Conservation (phyloP, 2,329 filamentous ascomycete genomes). For the Sporothrix globosa region DNA sequence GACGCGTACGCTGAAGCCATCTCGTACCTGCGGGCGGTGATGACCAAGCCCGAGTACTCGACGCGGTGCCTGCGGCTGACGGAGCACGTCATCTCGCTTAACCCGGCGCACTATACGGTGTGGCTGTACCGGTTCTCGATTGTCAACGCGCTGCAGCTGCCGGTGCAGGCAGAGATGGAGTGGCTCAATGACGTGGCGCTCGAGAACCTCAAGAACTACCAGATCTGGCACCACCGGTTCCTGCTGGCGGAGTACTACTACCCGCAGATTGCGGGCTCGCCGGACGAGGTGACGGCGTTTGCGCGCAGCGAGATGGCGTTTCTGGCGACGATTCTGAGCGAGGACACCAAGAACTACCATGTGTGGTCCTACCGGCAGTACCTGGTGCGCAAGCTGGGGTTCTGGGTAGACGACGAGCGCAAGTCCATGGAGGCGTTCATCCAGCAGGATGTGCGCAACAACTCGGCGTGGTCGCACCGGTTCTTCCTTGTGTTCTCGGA, state of each 20-base stretch:
- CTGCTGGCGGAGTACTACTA: constrained; percentile 64
- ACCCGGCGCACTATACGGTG: constrained; percentile 96
- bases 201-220: constrained; percentile 93
- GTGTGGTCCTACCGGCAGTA: constrained; percentile 94
- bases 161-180: constrained; percentile 70
- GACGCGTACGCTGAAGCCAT: constrained; percentile 90
- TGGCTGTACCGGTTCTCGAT: constrained; percentile 93
- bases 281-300: constrained; percentile 59
- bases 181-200: constrained; percentile 88
- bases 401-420: constrained; percentile 68
- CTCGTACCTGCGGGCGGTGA: constrained; percentile 89
- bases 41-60: constrained; percentile 84
- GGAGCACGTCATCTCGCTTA: constrained; percentile 86
- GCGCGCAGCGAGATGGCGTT: constrained; percentile 72
- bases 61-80: constrained; percentile 79
- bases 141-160: constrained; percentile 66
- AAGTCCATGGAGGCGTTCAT: constrained; percentile 72
- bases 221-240: constrained; percentile 85
- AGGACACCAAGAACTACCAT: constrained; percentile 97
- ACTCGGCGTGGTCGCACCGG: constrained; percentile 95
- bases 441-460: constrained; percentile 83
- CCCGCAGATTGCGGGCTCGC: constrained; percentile 62
- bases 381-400: constrained; percentile 66
- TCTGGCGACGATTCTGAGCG: constrained; percentile 75
- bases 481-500: constrained; percentile 86